Conservation (phyloP, 2,329 filamentous ascomycete species). For the Chrysosphaeria jannelii region DNA sequence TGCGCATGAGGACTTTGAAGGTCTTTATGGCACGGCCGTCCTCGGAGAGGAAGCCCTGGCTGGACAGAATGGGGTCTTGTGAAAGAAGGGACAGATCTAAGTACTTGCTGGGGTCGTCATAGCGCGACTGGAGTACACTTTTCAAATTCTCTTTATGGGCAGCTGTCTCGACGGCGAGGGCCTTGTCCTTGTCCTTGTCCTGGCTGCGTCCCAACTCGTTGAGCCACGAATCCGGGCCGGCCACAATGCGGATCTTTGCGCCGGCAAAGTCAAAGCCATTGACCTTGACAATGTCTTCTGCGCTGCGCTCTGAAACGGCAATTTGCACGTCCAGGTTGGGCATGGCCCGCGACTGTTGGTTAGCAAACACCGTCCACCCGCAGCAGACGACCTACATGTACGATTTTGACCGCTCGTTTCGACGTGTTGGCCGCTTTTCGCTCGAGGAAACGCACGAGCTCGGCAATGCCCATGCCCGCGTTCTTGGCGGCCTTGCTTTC, state of each 20-base stretch:
- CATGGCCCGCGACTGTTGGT: neutral
- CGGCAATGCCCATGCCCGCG: conserved; percentile 31
- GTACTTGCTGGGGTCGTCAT: conserved; percentile 39
- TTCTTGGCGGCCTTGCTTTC: conserved; percentile 38
- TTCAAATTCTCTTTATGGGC: conserved; percentile 40
- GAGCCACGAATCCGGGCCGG: conserved; percentile 13
- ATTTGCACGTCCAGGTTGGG: conserved; percentile 11
- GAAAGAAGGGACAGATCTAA: conserved; percentile 58
- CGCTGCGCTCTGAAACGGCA: conserved; percentile 31
- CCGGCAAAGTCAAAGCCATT: conserved; percentile 42
- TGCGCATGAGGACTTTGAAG: conserved; percentile 70
- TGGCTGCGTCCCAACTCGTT: conserved; percentile 4
- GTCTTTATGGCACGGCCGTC: conserved; percentile 53
- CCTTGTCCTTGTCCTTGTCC: conserved; percentile 6
- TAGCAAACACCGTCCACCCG: neutral
- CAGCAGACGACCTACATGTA: too few relatives aligned
- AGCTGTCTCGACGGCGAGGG: conserved; percentile 20
- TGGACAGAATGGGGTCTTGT: conserved; percentile 37
- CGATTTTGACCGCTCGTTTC: too few relatives aligned
- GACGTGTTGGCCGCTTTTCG: conserved; percentile 32
- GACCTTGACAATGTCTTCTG: conserved; percentile 31
- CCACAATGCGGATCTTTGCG: conserved; percentile 23
- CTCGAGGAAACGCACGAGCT: conserved; percentile 37
- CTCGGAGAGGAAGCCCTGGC: conserved; percentile 46
- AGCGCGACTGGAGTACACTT: conserved; percentile 42